Base-by-base conservation (phyloP, 2,329 filamentous ascomycete genomes). In the Diaporthe eres region DNA sequence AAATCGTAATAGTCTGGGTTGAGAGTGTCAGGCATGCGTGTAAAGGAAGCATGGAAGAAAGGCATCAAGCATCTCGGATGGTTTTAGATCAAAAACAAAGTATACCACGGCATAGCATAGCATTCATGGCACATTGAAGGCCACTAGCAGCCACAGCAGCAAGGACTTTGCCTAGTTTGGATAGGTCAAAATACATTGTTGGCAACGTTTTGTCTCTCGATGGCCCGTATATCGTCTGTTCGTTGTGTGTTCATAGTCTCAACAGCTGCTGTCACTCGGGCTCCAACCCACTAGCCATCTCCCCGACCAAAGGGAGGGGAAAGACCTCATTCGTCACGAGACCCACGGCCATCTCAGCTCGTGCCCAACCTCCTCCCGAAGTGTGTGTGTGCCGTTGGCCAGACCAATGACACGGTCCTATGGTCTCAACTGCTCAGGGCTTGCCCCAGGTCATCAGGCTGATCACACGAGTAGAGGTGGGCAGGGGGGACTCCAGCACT, bases 71-170 rank as follows among this genome's bases (percentile, higher is more conserved):
- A 73, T 73, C 28, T 42, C 57, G 71, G 51, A 58, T 57, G 49
- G 49, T 17, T 51, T 44, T 65, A 65, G 51, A 74, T 55, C 49
- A 42, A 58, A 37, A 47, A 31, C 61, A 68, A 55, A 44, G 67
- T 63, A 71, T 75, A 71, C 65, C 74, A 75, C 70, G 57, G 74
- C 74, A 75, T 73, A 73, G 72, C 72, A 74, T 55, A 70, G 60
- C 70, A 73, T 73, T 74, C 51, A 72, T 28, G 53, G 51, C 37
- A 34, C 57, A 22, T 22, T 39, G 13, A 51, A 37, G 44, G 44
- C 63, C 47, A 39, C 7, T 7, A 42, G 37, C 15, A 58, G 39
- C 58, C 49, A 65, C 19, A 39, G 70, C 31, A 67, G 74, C 42
- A 73, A 57, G 53, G 47, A 58, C 37, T 34, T n/a, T 55, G 60